These are phyloP conservation scores for Diaporthe australafricana DNA, from an alignment of 2,329 filamentous ascomycete species.

Conservation along the genomic window DNA sequence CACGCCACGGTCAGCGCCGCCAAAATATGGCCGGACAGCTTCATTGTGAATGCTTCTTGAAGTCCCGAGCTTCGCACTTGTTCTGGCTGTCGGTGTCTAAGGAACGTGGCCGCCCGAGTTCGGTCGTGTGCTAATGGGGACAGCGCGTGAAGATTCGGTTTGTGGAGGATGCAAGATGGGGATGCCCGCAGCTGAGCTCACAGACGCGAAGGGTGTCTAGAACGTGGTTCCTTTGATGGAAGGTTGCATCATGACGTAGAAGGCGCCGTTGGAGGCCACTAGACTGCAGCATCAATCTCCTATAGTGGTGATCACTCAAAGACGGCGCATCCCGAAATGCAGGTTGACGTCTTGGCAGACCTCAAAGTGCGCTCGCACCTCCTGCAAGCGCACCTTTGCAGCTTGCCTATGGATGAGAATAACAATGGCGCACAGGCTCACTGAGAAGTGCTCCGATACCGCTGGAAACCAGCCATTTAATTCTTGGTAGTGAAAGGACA, in stretches of 20 bases:
- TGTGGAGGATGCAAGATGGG: constrained; percentile 4
- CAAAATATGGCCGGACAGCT: background rate
- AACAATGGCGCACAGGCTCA: background rate
- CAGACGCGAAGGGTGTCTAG: background rate
- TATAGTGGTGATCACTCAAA: background rate
- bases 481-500: background rate
- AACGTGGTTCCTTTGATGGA: constrained; percentile 1
- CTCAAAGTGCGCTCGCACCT: background rate
- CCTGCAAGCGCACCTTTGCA: background rate
- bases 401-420: too few relatives aligned
- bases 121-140: background rate
- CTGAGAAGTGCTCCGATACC: too few relatives aligned
- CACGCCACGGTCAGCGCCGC: background rate
- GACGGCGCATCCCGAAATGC: constrained; percentile 19
- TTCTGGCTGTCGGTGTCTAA: background rate
- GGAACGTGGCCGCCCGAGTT: background rate
- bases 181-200: background rate
- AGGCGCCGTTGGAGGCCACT: constrained; percentile 16
- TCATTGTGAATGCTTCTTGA: background rate
- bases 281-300: background rate
- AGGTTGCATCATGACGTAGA: constrained; percentile 29
- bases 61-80: background rate
- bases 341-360: constrained; percentile 9
- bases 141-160: background rate
- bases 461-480: background rate